phyloP scores from a whole-genome alignment of 192 early-diverging fungal species.

The Cladochytrium replicatum region DNA sequence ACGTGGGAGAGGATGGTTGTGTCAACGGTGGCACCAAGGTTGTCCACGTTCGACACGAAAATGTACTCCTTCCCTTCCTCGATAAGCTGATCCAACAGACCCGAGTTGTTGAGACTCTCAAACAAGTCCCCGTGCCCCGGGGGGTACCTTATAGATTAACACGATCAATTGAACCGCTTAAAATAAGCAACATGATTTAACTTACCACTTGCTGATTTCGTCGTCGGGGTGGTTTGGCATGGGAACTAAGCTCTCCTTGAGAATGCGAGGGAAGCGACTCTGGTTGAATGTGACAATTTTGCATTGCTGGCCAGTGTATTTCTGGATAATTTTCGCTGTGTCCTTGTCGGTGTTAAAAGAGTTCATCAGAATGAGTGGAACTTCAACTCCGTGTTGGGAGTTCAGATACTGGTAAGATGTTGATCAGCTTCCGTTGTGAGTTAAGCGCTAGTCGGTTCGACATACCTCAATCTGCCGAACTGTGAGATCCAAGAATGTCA shows the following conservation, averaged over 20 bases:
- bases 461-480: constrained; percentile 97
- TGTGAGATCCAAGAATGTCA: constrained; percentile 97
- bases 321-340: constrained; percentile 95
- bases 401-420: constrained; percentile 71
- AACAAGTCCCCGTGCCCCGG: constrained; percentile 98
- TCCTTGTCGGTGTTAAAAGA: constrained; percentile 99
- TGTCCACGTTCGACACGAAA: constrained; percentile 98
- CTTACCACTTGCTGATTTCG: constrained; percentile 59
- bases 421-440: too few relatives aligned
- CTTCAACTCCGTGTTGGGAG: constrained; percentile 73
- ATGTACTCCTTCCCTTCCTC: constrained; percentile 94
- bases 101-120: constrained; percentile 87
- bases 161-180: constrained; percentile 7
- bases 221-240: constrained; percentile 58
- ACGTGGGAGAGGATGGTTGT: constrained; percentile 85
- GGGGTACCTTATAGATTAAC: constrained; percentile 61
- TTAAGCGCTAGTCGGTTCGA: too few relatives aligned
- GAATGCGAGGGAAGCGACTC: constrained; percentile 84
- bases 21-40: constrained; percentile 96
- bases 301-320: constrained; percentile 86
- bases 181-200: constrained; percentile 2
- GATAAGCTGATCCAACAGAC: constrained; percentile 84
- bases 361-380: constrained; percentile 99
- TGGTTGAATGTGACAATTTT: constrained; percentile 97
- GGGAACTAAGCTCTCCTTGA: constrained; percentile 86